phyloP scores from a whole-genome alignment of 2,329 filamentous ascomycete species.

The Talaromyces sp. region DNA sequence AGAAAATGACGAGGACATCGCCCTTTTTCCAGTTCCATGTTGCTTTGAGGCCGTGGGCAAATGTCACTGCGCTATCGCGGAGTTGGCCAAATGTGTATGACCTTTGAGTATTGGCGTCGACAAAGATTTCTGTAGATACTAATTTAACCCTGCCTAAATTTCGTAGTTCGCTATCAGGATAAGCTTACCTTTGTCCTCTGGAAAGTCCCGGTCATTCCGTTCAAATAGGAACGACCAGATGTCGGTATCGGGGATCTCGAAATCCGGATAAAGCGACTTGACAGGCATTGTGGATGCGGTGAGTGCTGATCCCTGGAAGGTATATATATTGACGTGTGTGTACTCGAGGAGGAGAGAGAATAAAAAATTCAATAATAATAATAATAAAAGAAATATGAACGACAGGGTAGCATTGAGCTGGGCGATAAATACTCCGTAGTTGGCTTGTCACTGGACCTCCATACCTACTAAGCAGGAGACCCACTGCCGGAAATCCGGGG shows the following conservation, averaged over 20 bases:
- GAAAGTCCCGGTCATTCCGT: slow-evolving; percentile 59
- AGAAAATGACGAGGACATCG: slow-evolving; percentile 78
- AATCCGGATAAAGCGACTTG: slow-evolving; percentile 59
- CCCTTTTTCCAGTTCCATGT: slow-evolving; percentile 75
- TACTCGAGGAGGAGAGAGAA: neutral
- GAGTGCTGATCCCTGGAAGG: neutral
- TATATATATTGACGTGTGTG: neutral
- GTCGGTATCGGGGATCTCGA: slow-evolving; percentile 71
- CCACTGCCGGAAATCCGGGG: neutral
- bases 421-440: neutral
- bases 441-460: neutral
- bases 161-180: no score
- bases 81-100: slow-evolving; percentile 69
- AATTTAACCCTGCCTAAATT: neutral
- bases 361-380: neutral
- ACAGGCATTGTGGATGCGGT: slow-evolving; percentile 61
- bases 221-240: slow-evolving; percentile 78
- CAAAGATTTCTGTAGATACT: slow-evolving; percentile 63
- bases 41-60: slow-evolving; percentile 74
- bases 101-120: slow-evolving; percentile 67
- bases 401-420: neutral
- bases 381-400: neutral
- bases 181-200: slow-evolving; percentile 68
- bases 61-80: slow-evolving; percentile 64
- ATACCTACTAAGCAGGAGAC: neutral